Conservation (phyloP, 345 rosid species). For the Kandelia obovata region DNA sequence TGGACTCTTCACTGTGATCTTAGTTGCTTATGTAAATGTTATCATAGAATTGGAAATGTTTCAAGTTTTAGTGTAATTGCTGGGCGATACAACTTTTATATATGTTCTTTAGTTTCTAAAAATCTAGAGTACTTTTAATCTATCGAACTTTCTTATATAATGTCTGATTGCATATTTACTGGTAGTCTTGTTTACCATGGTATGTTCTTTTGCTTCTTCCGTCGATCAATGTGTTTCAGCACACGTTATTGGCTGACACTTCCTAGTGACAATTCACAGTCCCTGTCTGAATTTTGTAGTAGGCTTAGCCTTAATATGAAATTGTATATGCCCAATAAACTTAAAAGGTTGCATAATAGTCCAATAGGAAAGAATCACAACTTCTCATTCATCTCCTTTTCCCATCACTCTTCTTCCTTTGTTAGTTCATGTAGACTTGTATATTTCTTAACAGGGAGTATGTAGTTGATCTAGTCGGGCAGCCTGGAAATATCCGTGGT, state of each 20-base stretch:
- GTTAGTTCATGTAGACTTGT: constrained; percentile 5
- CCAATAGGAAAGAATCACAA: background rate
- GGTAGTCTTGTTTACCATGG: too few relatives aligned
- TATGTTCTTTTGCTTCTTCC: too few relatives aligned
- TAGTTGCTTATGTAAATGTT: background rate
- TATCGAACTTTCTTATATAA: background rate
- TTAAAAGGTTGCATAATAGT: background rate
- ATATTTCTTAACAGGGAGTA: constrained; percentile 68
- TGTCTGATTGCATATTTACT: too few relatives aligned
- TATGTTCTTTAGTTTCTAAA: background rate
- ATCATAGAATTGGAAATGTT: background rate
- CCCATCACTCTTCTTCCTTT: background rate
- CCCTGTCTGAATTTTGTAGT: background rate
- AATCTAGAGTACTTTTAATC: background rate
- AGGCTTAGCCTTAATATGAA: background rate
- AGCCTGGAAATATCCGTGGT: constrained; percentile 81
- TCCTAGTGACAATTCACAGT: background rate
- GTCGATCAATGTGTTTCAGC: background rate
- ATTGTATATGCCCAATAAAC: background rate
- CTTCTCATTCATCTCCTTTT: background rate
- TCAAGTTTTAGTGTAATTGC: background rate
- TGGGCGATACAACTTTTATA: background rate
- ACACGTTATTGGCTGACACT: background rate
- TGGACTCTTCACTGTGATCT: background rate
- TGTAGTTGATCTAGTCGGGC: constrained; percentile 91